Percentiles rank a stretch among this genome's conserved stretches.
These are phyloP conservation scores for Pachysolen tannophilus DNA, from an alignment of 805 yeast genomes.

Conservation along the genomic window DNA sequence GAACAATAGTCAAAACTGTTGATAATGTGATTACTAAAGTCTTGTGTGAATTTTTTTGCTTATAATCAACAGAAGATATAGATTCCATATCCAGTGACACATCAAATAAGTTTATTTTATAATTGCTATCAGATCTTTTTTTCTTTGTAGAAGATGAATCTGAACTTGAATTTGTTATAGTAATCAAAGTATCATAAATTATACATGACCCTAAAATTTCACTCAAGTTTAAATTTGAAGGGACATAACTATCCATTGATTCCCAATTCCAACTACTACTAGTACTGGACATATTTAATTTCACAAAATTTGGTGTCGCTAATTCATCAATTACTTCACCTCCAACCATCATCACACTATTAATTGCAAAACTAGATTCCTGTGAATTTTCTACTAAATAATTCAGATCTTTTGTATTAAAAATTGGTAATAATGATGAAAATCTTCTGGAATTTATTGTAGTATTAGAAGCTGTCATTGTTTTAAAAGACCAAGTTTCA, in stretches of 20 bases:
- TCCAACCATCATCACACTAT: constrained; percentile 48
- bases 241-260: constrained; percentile 16
- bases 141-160: constrained; percentile 1
- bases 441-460: constrained; percentile 44
- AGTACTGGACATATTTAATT: constrained; percentile 25
- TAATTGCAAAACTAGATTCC: constrained; percentile 23
- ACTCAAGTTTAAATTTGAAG: constrained; percentile 19
- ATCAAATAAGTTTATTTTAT: constrained; percentile 33
- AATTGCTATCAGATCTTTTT: constrained; percentile 19
- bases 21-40: constrained; percentile 31
- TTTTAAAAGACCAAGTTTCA: constrained; percentile 57
- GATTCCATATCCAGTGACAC: constrained; percentile 23
- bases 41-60: constrained; percentile 10
- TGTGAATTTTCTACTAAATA: constrained; percentile 12
- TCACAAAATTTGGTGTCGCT: constrained; percentile 36
- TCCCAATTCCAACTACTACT: constrained; percentile 36
- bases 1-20: constrained; percentile 23
- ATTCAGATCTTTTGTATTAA: constrained; percentile 21
- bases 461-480: constrained; percentile 22
- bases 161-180: constrained; percentile 22
- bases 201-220: constrained; percentile 40
- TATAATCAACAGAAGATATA: constrained; percentile 23
- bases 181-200: constrained; percentile 41
- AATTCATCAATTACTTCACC: constrained; percentile 37
- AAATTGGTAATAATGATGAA: constrained; percentile 50